These are phyloP conservation scores for Phyllachora maydis DNA, from an alignment of 2,329 filamentous ascomycete genomes.

Conservation along the genomic window DNA sequence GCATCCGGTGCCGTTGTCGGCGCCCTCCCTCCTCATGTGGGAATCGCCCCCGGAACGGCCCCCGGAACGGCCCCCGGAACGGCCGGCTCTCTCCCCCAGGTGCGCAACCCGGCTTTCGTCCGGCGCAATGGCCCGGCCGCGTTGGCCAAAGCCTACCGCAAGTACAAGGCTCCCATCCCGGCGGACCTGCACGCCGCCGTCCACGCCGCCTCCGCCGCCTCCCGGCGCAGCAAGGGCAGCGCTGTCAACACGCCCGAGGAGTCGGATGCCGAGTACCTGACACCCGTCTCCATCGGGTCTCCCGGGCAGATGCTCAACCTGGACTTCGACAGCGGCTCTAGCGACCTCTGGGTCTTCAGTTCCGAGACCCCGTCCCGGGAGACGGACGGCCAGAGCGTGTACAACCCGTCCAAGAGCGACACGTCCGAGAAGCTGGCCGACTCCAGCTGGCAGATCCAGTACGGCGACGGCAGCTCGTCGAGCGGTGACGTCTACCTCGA, in stretches of 20 bases:
- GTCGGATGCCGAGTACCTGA: conserved; percentile 16
- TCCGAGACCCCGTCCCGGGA: conserved; percentile 11
- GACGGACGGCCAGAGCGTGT: conserved; percentile 17
- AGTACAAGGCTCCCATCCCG: conserved; percentile 12
- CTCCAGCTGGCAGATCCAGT: conserved; percentile 17
- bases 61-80: no score
- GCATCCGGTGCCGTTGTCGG: no score
- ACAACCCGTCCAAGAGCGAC: conserved; percentile 16
- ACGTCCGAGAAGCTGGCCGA: conserved; percentile 15
- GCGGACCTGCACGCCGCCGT: conserved; percentile 8
- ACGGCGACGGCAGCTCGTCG: conserved; percentile 20
- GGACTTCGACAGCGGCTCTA: conserved; percentile 13
- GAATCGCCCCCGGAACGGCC: no score
- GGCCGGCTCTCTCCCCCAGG: no score
- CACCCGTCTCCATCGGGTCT: conserved; percentile 18
- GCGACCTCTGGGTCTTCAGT: conserved; percentile 23
- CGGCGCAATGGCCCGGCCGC: conserved; percentile 11
- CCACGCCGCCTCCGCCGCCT: conserved; percentile 3
- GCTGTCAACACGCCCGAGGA: conserved; percentile 8
- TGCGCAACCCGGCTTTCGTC: conserved; percentile 12
- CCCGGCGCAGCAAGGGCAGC: conserved; percentile 11
- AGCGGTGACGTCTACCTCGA: conserved; percentile 21
- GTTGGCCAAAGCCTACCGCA: conserved; percentile 14
- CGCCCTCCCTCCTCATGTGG: no score
- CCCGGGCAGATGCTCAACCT: conserved; percentile 10